Conservation (phyloP, 768 basidiomycete genomes). For the Naganishia friedmannii region DNA sequence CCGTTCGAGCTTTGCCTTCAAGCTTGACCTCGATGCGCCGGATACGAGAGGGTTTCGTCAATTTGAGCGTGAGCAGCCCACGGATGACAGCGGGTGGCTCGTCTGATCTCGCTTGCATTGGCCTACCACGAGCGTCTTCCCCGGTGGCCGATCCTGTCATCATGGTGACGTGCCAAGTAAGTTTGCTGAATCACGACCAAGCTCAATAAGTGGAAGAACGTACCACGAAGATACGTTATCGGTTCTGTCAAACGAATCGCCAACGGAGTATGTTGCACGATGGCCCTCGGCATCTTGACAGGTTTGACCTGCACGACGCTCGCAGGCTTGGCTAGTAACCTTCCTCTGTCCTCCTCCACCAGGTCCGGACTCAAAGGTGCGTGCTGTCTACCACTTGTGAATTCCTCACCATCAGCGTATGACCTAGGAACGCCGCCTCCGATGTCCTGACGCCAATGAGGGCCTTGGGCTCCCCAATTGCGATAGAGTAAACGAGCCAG, state of each 20-base stretch:
- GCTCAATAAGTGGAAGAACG: constrained; percentile 20
- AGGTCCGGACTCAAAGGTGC: neutral
- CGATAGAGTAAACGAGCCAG: constrained; percentile 22
- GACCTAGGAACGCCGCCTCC: constrained; percentile 6
- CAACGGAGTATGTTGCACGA: constrained; percentile 28
- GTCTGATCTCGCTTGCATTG: constrained; percentile 51
- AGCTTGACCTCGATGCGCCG: constrained; percentile 79
- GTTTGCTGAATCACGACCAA: neutral
- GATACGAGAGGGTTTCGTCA: constrained; percentile 77
- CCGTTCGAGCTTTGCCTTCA: constrained; percentile 65
- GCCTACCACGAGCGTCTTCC: constrained; percentile 50
- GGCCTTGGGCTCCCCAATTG: constrained; percentile 19
- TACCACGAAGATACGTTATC: constrained; percentile 65
- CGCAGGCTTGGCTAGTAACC: constrained; percentile 3
- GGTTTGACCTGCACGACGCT: constrained; percentile 4
- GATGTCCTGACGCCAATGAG: constrained; percentile 21
- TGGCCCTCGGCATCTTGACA: constrained; percentile 19
- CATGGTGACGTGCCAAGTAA: constrained; percentile 48
- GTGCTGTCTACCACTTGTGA: constrained; percentile 2
- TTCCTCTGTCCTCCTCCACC: constrained; percentile 9
- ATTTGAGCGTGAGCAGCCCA: constrained; percentile 63
- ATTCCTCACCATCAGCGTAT: constrained; percentile 11
- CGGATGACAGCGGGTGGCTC: constrained; percentile 62
- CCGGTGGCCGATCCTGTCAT: constrained; percentile 47
- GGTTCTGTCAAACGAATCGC: constrained; percentile 67